Base-by-base conservation (phyloP, 306 rosid genomes). In the Luffa aegyptiaca region DNA sequence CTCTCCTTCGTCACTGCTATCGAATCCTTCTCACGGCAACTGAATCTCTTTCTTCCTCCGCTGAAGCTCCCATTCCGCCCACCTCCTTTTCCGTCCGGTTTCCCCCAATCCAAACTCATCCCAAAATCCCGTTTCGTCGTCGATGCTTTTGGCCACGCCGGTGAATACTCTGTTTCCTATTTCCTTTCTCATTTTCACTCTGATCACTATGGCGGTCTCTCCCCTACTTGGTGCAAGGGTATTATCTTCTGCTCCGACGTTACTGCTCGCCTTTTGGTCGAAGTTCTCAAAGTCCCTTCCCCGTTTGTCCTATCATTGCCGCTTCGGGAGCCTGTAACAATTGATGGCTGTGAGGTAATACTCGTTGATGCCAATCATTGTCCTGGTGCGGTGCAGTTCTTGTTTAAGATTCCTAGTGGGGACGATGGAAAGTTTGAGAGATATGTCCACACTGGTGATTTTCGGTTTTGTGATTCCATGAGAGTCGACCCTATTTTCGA, bases 171-270 rank as follows among this genome's bases (percentile, higher is more conserved):
- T 70, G 79, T 86, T 75, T 80, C 97, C 56, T 92, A 92, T 90
- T 94, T 94, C 87, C 98, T 94, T 72, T 89, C 98, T 79, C 97
- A 94, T 76, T 94, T 92, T 86, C 98, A 94, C 88, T 92, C 94
- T 66, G 98, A 94, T 44, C 98, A 92, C 88, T 94, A 94, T 84
- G 5, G 84, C 51, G 96, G 94, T 49, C 98, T 94, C 85, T 57
- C 89, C 82, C 41, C 89, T 75, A 72, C 65, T 68, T 94, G 98
- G 98, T 86, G 87, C 56, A 84, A 63, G 80, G 98, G 98, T 66
- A 33, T 94, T 56, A 79, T 94, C 73, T 94, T 80, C 79, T 94
- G 94, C 88, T 94, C 98, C 52, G 21, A 82, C 57, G 75, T 68
- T 70, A 92, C 97, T 41, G 86, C 96, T 7, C 74, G 69, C 10